Evolutionary conservation across 148 eudicot species (phyloP).

Genomic region (Limonium bicolor): DNA sequence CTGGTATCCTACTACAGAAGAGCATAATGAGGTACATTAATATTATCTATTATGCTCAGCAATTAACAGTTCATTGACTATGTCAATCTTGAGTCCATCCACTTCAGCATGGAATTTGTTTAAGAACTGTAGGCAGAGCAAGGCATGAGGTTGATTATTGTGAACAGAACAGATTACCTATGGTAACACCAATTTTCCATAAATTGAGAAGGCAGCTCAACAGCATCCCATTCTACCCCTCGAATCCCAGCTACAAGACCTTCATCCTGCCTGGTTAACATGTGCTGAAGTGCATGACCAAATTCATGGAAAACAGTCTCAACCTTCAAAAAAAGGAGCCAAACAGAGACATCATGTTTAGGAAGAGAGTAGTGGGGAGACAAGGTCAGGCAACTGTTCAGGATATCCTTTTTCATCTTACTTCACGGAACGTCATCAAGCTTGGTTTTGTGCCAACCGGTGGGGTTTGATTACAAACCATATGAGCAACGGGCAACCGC

Average conservation of each 20-base stretch:
- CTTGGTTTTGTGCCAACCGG: slow-evolving; percentile 97
- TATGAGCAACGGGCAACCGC: slow-evolving; percentile 93
- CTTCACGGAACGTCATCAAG: slow-evolving; percentile 97
- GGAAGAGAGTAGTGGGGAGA: too few relatives aligned
- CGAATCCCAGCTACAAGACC: slow-evolving; percentile 97
- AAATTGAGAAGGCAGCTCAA: slow-evolving; percentile 96
- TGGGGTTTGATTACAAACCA: slow-evolving; percentile 99
- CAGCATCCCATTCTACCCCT: slow-evolving; percentile 98
- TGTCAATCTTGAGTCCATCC: too few relatives aligned
- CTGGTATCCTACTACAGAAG: too few relatives aligned
- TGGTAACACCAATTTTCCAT: slow-evolving; percentile 99
- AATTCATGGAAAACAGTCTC: slow-evolving; percentile 99
- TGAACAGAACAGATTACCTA: slow-evolving; percentile 29
- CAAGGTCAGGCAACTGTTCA: too few relatives aligned
- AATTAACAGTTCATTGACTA: too few relatives aligned
- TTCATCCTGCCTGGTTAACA: slow-evolving; percentile 96
- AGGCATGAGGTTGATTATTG: too few relatives aligned
- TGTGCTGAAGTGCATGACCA: slow-evolving; percentile 99
- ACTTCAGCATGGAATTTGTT: too few relatives aligned
- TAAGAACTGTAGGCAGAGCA: too few relatives aligned
- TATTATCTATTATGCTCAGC: too few relatives aligned
- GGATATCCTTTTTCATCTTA: slow-evolving; percentile 28
- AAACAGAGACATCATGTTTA: too few relatives aligned
- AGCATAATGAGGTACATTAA: too few relatives aligned
- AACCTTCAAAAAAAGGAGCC: slow-evolving; percentile 31